Base-by-base conservation (phyloP, 75 land plant genomes). In the Pinus taeda region DNA sequence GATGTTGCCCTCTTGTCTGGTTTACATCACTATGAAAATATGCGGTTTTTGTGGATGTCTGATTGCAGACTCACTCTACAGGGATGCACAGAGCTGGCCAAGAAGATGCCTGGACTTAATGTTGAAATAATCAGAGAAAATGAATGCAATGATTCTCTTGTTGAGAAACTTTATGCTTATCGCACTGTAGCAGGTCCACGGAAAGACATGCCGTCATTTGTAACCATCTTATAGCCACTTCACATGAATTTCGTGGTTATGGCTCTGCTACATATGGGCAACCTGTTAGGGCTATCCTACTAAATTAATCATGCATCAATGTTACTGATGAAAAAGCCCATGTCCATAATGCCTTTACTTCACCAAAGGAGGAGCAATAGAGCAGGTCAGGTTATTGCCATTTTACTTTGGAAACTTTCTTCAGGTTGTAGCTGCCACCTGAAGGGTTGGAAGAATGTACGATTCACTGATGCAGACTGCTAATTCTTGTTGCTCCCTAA, bases 11-110 rank as follows among this genome's bases (percentile, higher is more conserved):
- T 96, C 79, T 82, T 85, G 26, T 82, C 89, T 59, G 94, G 99
- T 58, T 71, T 90, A 60, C 84, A 89, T 71, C 89, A 83, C 29
- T 94, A 89, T 63, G 93, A 96, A 76, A 86, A 90, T 57, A 96
- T 96, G 99, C 86, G 99, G 56, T 94, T 90, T 74, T 60, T 96
- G 30, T 96, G 99, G 99, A 94, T 96, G 94, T 93, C 97, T 15
- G 71, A 82, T 14, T 96, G 99, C 81, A 81, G 60, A 62, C 71
- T 96, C 5, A 82, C 91, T 21, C 24, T 64, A 26, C 66, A 74
- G 60, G 92, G 97, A 24, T 90, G 97, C 75, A 63, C 69, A 45
- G 84, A 87, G 75, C 81, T 96, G 72, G 95, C 99, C 3, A 63
- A 75, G 58, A 79, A 82, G 74, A 72, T 88, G 78, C 99, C 88